Evolutionary conservation across 306 rosid genomes (phyloP).

Genomic region (Vigna radiata): DNA sequence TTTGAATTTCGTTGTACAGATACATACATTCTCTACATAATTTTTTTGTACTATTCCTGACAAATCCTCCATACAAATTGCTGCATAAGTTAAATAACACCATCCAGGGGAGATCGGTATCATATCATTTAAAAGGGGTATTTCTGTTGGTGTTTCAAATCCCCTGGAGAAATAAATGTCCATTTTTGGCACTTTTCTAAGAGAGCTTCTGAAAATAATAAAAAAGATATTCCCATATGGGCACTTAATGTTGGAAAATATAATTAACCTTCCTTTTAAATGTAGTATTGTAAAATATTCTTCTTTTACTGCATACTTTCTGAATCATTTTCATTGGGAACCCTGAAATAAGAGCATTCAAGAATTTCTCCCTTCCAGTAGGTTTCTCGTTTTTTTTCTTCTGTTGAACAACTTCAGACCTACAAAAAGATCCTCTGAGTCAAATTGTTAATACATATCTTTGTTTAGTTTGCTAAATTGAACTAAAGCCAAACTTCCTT

Average conservation of each 20-base stretch:
- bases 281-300: neutral
- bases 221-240: neutral
- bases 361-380: neutral
- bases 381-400: neutral
- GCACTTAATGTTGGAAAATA: neutral
- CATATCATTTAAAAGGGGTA: no score
- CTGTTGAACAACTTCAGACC: neutral
- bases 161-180: neutral
- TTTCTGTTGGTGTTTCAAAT: neutral
- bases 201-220: neutral
- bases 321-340: neutral
- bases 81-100: neutral
- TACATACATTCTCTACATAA: no score
- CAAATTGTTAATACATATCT: neutral
- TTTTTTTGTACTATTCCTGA: neutral
- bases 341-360: neutral
- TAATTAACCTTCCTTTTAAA: neutral
- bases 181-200: neutral
- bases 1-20: no score
- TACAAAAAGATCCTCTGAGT: slow-evolving; percentile 4
- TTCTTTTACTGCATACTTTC: neutral
- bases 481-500: slow-evolving; percentile 37
- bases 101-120: slow-evolving; percentile 4
- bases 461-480: neutral
- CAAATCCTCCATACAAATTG: neutral